Conservation (phyloP, 2,329 filamentous ascomycete genomes). For the Trichoderma brevicompactum region DNA sequence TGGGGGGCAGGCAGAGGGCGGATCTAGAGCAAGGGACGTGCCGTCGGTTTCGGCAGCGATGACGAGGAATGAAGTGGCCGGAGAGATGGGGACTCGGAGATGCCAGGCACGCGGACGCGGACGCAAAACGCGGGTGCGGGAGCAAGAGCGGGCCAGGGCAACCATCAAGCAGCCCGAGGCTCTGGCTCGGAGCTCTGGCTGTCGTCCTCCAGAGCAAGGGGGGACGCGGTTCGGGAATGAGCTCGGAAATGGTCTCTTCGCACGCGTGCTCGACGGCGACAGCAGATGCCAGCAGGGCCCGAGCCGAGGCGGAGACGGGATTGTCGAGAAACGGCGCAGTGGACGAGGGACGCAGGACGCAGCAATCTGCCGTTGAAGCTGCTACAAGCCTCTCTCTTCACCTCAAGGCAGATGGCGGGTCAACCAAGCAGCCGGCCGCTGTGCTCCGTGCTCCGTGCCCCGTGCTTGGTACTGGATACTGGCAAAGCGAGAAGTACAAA, state of each 20-base stretch:
- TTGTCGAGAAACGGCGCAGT: slow-evolving; percentile 18
- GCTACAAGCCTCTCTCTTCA: slow-evolving; percentile 5
- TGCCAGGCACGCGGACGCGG: slow-evolving; percentile 7
- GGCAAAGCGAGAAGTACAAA: background rate
- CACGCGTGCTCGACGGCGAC: slow-evolving; percentile 13
- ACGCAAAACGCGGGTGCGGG: slow-evolving; percentile 5
- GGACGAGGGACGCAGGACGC: too few relatives aligned
- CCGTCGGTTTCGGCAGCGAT: slow-evolving; percentile 10
- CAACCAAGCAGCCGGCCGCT: slow-evolving; percentile 18
- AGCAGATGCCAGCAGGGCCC: slow-evolving; percentile 12
- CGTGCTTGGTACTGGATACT: background rate
- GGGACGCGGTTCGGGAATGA: slow-evolving; percentile 12
- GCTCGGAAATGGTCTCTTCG: slow-evolving; percentile 14
- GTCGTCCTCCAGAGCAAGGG: background rate
- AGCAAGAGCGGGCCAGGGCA: slow-evolving; percentile 22
- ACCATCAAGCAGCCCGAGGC: slow-evolving; percentile 9
- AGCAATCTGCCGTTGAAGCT: background rate
- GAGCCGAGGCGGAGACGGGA: slow-evolving; percentile 14
- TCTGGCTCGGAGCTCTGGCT: slow-evolving; percentile 3
- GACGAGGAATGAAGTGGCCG: slow-evolving; percentile 18
- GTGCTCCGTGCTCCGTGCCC: slow-evolving; percentile 18
- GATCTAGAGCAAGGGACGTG: slow-evolving; percentile 15
- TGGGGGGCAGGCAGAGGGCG: slow-evolving; percentile 1
- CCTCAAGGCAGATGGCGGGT: slow-evolving; percentile 19
- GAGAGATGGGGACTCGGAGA: slow-evolving; percentile 20